Percentiles rank a stretch among this genome's conserved stretches.
Evolutionary conservation across 805 yeast species (phyloP).

Genomic region (Kodamaea fukazawae): DNA sequence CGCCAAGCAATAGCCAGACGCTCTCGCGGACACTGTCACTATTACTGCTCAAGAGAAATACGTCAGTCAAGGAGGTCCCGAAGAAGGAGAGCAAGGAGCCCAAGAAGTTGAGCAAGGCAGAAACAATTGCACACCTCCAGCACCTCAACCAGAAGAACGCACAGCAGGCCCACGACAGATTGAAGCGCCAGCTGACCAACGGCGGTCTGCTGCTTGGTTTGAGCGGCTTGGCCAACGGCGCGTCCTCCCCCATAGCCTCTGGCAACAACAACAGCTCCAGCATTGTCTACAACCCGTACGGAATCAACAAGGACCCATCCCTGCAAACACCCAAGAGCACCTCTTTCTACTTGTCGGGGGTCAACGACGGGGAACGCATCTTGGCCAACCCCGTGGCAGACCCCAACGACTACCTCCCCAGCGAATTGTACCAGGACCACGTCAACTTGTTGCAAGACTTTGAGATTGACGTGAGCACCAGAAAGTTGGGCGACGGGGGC

Average conservation of each 20-base stretch:
- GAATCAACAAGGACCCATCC: slow-evolving; percentile 37
- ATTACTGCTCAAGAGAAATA: slow-evolving; percentile 12
- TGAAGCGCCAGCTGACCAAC: slow-evolving; percentile 4
- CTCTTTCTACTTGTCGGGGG: slow-evolving; percentile 26
- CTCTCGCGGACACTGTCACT: slow-evolving; percentile 9
- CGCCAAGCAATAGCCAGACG: slow-evolving; percentile 4
- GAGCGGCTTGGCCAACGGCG: slow-evolving; percentile 4
- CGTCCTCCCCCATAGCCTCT: slow-evolving; percentile 6
- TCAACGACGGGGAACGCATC: slow-evolving; percentile 43
- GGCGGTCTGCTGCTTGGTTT: slow-evolving; percentile 3
- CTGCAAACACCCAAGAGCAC: slow-evolving; percentile 24
- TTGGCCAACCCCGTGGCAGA: slow-evolving; percentile 61
- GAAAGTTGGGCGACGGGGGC: slow-evolving; percentile 69
- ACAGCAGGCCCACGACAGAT: slow-evolving; percentile 1
- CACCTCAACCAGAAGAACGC: slow-evolving; percentile 23
- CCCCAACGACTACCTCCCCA: slow-evolving; percentile 65
- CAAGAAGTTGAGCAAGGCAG: slow-evolving; percentile 23
- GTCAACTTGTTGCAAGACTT: slow-evolving; percentile 55
- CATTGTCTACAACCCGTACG: slow-evolving; percentile 66
- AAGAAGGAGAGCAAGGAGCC: slow-evolving; percentile 7
- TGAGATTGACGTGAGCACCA: slow-evolving; percentile 37
- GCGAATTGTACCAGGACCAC: slow-evolving; percentile 46
- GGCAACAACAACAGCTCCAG: slow-evolving; percentile 16
- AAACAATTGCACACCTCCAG: slow-evolving; percentile 38
- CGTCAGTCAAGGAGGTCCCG: not conserved